Base-by-base conservation (phyloP, 805 yeast genomes). In the Yarrowia sp. region DNA sequence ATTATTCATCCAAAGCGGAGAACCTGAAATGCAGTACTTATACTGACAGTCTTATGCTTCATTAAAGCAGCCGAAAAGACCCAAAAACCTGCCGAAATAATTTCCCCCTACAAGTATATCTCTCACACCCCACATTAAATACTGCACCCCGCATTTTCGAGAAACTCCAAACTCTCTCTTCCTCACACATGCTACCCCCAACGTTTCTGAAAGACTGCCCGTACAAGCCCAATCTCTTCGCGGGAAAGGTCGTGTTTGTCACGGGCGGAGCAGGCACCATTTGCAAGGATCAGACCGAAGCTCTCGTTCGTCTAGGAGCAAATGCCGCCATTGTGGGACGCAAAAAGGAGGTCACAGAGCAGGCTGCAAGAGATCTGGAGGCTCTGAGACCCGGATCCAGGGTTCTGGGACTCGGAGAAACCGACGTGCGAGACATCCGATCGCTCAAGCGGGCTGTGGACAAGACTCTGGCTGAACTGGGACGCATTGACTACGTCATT, bases 211-310 rank as follows among this genome's bases (percentile, higher is more conserved):
- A 69, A 33, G 65, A 65, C 36, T 27, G 67, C 36, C 67, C 67
- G 16, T 74, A 62, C 64, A 84, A 85, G 65, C 83, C 85, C 0
- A 87, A 81, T 66, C 68, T 90, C 32, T 91, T 91, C 76, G 79
- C 83, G 61, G 96, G 87, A 12, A 91, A 91, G 72, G 97, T 90
- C 2, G 94, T 84, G 4, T 88, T 92, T 67, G 89, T 90, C 59
- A 93, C 98, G 0, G 98, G 98, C 8, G 97, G 97, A 9, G 94
- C 97, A 1, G 97, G 97, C 9, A 84, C 96, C 14, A 92, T 93
- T 61, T 92, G 97, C 73, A 78, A 93, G 47, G 93, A 87, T 6
- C 97, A 92, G 72, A 83, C 88, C 0, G 96, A 89, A 71, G 96
- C 96, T 0, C 66, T 93, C 74, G 87, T 90, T 2, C 74, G 83